phyloP scores from a whole-genome alignment of 306 rosid species.

The Corylus americana region DNA sequence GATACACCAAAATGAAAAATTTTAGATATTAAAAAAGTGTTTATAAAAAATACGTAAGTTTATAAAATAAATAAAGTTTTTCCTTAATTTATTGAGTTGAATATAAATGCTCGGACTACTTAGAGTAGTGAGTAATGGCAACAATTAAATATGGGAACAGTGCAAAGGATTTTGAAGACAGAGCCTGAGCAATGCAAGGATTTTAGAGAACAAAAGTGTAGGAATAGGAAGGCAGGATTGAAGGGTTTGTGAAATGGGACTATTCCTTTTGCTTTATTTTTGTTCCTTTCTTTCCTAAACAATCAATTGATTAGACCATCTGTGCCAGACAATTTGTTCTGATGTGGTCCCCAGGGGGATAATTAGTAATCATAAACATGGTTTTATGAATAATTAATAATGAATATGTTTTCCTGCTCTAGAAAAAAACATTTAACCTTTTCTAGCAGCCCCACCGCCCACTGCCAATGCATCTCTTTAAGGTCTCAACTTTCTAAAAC shows the following conservation, averaged over 20 bases:
- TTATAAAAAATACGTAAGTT: no score
- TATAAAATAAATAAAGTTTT: no score
- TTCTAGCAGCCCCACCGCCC: slow-evolving; percentile 32
- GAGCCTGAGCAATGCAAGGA: neutral
- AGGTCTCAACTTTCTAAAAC: slow-evolving; percentile 62
- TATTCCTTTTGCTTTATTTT: neutral
- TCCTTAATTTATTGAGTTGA: no score
- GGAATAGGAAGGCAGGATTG: neutral
- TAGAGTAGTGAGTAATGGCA: no score
- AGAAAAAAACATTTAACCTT: neutral
- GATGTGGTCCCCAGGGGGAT: slow-evolving; percentile 23
- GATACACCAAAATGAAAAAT: no score
- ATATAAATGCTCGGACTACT: no score
- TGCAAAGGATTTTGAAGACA: neutral
- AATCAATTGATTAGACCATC: slow-evolving; percentile 33
- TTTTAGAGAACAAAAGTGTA: neutral
- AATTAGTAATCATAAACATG: slow-evolving; percentile 17
- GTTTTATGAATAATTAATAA: slow-evolving; percentile 7
- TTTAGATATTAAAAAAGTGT: no score
- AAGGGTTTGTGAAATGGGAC: no score
- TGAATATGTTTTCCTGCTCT: slow-evolving; percentile 5
- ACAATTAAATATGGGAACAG: neutral
- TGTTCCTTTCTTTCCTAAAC: slow-evolving; percentile 28
- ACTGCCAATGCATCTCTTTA: slow-evolving; percentile 34
- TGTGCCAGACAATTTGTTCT: slow-evolving; percentile 14